Conservation (phyloP, 352 stramenopile species). For the Thraustotheca clavata region DNA sequence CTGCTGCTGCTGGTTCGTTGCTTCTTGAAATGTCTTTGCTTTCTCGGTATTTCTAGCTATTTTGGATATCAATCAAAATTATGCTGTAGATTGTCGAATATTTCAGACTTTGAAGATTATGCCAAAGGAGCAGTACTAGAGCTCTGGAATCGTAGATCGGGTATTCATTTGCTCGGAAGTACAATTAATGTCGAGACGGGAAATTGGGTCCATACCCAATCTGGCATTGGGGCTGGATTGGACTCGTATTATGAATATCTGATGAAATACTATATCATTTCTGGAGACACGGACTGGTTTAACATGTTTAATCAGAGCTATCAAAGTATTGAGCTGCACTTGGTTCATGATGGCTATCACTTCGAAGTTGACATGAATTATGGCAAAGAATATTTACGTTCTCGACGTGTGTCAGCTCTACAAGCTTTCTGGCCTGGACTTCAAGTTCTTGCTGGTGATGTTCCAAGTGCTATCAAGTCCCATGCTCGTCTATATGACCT, state of each 20-base stretch:
- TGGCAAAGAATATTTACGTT: conserved; percentile 45
- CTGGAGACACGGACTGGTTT: conserved; percentile 86
- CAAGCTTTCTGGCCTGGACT: conserved; percentile 97
- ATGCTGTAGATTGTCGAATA: conserved; percentile 35
- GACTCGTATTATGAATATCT: conserved; percentile 99
- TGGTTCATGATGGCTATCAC: conserved; percentile 68
- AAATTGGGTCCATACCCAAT: conserved; percentile 62
- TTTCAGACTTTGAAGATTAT: conserved; percentile 49
- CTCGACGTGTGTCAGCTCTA: conserved; percentile 71
- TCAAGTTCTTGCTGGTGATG: conserved; percentile 91
- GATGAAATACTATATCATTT: conserved; percentile 96
- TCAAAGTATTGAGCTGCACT: conserved; percentile 56
- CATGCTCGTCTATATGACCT: conserved; percentile 93
- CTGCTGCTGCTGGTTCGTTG: conserved; percentile 93
- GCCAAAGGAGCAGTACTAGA: conserved; percentile 51
- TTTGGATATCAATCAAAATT: background rate
- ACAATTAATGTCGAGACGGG: conserved; percentile 90
- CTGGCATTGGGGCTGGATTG: conserved; percentile 87
- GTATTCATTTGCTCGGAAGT: conserved; percentile 91
- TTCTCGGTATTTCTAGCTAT: conserved; percentile 41
- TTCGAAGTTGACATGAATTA: conserved; percentile 84
- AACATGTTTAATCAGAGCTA: conserved; percentile 89
- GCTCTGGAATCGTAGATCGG: conserved; percentile 68
- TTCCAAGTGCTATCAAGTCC: conserved; percentile 80
- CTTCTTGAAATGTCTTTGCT: conserved; percentile 95